Base-by-base conservation (phyloP, 2,329 filamentous ascomycete species). In the Ceratocystis cubensis region DNA sequence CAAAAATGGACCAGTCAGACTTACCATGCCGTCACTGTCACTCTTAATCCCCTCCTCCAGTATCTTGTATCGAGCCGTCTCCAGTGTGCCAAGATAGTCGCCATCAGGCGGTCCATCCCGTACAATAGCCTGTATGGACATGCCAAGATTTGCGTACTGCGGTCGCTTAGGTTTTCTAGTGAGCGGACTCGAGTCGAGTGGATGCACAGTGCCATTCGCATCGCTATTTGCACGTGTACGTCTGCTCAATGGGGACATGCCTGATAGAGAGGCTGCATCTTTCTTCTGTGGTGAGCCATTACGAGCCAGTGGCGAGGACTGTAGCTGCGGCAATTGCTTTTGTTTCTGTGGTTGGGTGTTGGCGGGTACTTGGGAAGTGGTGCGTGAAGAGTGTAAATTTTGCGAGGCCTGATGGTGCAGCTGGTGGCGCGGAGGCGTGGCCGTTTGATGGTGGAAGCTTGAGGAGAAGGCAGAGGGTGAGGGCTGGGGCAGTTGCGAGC, bases 1-100 rank as follows among this genome's bases (percentile, higher is more conserved):
- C 28, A 30, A 59, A 28, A 37, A 59, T 2, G 5, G n/a, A 59
- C 8, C 1, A 20, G 5, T 10, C 7, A n/a, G 59, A 57, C 72
- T 79, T 75, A 91, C 88, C 88, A 91, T 92, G 79, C 89, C 89
- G 75, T 93, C 89, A 70, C 81, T 83, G 72, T 91, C 89, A 71
- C 85, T 86, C 73, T 88, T 88, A 73, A 92, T 84, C 69, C 88
- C 88, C 72, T 89, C 84, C 70, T 88, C 84, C 64, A 92, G 77
- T 63, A 93, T 86, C 71, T 88, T 88, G 75, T 87, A 84, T 63
- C 89, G 82, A 71, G 88, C 79, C 71, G 87, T 87, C 71, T 89
- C 85, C 63, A 93, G 77, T 7, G 86, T 86, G 20, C 83, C 82
- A 28, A 80, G 74, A 28, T 87, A 79, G 74, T 94, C 86, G 22